Percentiles rank a stretch among this genome's conserved stretches.
These are phyloP conservation scores for Penicillium salamii DNA, from an alignment of 495 filamentous ascomycete species.

Conservation along the genomic window DNA sequence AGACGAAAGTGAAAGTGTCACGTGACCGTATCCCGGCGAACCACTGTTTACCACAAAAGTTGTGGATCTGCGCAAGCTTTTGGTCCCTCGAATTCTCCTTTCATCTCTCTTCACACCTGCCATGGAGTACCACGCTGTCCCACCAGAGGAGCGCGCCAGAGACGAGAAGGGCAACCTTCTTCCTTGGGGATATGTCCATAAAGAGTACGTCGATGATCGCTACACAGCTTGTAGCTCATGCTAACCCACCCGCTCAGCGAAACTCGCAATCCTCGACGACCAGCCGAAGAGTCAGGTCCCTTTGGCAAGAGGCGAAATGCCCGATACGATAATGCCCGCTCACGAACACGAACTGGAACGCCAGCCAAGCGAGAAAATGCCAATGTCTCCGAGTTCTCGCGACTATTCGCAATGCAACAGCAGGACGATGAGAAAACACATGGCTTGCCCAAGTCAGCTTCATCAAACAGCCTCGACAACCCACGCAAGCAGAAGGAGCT, in stretches of 20 bases:
- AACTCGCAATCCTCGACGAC: constrained; percentile 46
- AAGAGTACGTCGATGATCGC: constrained; percentile 39
- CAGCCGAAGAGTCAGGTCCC: constrained; percentile 60
- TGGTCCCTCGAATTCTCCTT: neutral
- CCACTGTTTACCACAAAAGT: too few relatives aligned
- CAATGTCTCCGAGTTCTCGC: constrained; percentile 51
- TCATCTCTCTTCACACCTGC: constrained; percentile 6
- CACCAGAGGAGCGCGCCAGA: constrained; percentile 59
- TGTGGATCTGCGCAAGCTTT: constrained; percentile 5
- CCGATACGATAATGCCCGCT: constrained; percentile 48
- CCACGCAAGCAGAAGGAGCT: constrained; percentile 45
- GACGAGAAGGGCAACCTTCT: constrained; percentile 58
- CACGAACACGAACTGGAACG: constrained; percentile 58
- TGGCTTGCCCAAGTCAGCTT: constrained; percentile 40
- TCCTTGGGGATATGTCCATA: constrained; percentile 61
- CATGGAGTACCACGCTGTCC: constrained; percentile 67
- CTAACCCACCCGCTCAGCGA: constrained; percentile 30
- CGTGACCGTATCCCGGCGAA: too few relatives aligned
- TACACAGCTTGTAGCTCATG: neutral
- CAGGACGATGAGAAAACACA: constrained; percentile 40
- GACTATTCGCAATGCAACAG: constrained; percentile 45
- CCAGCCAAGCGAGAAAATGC: constrained; percentile 58
- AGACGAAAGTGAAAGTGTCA: too few relatives aligned
- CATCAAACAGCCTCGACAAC: constrained; percentile 41
- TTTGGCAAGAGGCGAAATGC: constrained; percentile 57